Percentiles rank a stretch among this genome's conserved stretches.
Conservation (phyloP, 2,329 filamentous ascomycete genomes). For the Trichoderma sp. region DNA sequence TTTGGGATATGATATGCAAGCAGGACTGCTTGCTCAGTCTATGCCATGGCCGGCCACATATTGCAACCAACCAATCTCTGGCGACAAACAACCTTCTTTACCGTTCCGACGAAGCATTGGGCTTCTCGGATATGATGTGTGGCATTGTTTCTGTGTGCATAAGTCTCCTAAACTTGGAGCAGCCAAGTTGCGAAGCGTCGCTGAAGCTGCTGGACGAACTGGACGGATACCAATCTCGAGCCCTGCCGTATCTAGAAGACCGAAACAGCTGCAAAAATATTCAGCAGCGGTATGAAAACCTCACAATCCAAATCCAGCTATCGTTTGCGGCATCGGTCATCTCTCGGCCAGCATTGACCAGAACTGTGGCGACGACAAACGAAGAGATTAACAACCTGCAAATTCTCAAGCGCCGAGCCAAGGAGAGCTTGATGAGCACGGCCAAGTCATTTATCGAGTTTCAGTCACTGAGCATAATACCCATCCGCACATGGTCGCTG, state of each 20-base stretch:
- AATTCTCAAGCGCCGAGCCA: slow-evolving; percentile 10
- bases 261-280: slow-evolving; percentile 12
- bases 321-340: slow-evolving; percentile 3
- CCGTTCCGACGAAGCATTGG: not conserved
- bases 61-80: not conserved
- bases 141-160: not conserved
- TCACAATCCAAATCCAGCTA: slow-evolving; percentile 9
- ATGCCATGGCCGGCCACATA: slow-evolving; percentile 18
- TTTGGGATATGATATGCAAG: slow-evolving; percentile 16
- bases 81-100: not conserved
- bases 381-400: not conserved
- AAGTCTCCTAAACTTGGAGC: not conserved
- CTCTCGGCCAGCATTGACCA: slow-evolving; percentile 11
- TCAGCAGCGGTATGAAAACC: slow-evolving; percentile 17
- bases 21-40: slow-evolving; percentile 21
- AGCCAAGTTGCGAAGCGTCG: not conserved
- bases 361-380: not conserved
- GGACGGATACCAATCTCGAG: slow-evolving; percentile 15
- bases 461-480: slow-evolving; percentile 16
- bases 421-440: slow-evolving; percentile 16
- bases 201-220: slow-evolving; percentile 5
- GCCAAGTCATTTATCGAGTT: slow-evolving; percentile 18
- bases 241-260: not conserved
- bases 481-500: slow-evolving; percentile 22
- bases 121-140: not conserved